Conservation (phyloP, 306 rosid species). For the Trichosanthes cucumerina region DNA sequence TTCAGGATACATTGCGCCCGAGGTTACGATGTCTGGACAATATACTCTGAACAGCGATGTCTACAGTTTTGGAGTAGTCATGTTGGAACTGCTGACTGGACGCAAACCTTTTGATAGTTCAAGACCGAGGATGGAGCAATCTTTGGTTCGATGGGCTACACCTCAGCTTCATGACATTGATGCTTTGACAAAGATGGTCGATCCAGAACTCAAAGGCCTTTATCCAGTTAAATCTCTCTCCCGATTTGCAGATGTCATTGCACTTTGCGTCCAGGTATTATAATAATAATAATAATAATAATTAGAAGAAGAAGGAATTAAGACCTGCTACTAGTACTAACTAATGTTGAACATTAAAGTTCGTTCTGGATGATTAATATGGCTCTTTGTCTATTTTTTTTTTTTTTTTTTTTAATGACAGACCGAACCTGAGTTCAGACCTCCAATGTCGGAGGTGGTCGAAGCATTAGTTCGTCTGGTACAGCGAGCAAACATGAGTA, state of each 20-base stretch:
- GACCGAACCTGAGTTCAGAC: conserved; percentile 98
- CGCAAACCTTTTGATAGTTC: conserved; percentile 89
- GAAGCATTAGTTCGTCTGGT: conserved; percentile 80
- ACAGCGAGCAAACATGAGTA: conserved; percentile 97
- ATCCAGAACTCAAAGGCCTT: conserved; percentile 82
- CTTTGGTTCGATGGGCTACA: conserved; percentile 96
- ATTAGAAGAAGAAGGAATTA: too few relatives aligned
- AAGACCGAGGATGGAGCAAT: conserved; percentile 78
- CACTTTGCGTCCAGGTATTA: conserved; percentile 91
- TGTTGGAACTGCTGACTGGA: conserved; percentile 93
- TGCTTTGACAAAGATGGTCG: conserved; percentile 91
- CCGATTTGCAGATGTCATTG: conserved; percentile 92
- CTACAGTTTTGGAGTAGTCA: conserved; percentile 86
- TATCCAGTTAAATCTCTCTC: conserved; percentile 94
- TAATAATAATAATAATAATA: too few relatives aligned
- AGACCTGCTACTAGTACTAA: neutral
- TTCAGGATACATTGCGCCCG: conserved; percentile 79
- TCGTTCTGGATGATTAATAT: neutral
- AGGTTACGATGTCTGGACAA: conserved; percentile 68
- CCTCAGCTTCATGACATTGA: conserved; percentile 99
- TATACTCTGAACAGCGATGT: conserved; percentile 76
- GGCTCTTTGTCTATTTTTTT: neutral
- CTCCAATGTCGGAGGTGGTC: conserved; percentile 98
- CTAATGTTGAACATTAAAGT: neutral
- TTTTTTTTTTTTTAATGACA: too few relatives aligned